These are phyloP conservation scores for Tricholoma flavovirens DNA, from an alignment of 768 basidiomycete genomes.

Conservation along the genomic window DNA sequence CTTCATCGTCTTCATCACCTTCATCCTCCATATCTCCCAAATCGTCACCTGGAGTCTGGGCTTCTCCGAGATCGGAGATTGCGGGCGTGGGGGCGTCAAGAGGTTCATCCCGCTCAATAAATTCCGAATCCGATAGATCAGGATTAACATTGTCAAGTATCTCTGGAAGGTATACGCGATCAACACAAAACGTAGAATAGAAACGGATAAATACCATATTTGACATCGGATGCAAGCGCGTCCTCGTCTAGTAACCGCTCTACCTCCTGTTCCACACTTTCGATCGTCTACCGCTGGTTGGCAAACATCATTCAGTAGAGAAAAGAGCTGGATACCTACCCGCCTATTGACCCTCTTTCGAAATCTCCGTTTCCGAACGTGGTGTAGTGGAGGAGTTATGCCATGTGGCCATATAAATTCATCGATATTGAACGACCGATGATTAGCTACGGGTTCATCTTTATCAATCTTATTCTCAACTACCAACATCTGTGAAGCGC, in stretches of 20 bases:
- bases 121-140: conserved; percentile 85
- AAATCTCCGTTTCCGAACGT: conserved; percentile 88
- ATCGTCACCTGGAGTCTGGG: conserved; percentile 53
- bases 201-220: conserved; percentile 53
- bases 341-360: conserved; percentile 82
- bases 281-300: conserved; percentile 61
- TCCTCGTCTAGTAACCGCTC: conserved; percentile 83
- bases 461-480: conserved; percentile 70
- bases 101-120: conserved; percentile 62
- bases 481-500: conserved; percentile 72
- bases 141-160: conserved; percentile 88
- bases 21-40: conserved; percentile 53
- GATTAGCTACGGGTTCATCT: conserved; percentile 57
- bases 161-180: conserved; percentile 35
- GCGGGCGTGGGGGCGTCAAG: conserved; percentile 71
- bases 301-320: not conserved
- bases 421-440: conserved; percentile 79
- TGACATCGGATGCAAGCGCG: conserved; percentile 64
- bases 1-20: conserved; percentile 51
- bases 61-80: conserved; percentile 61
- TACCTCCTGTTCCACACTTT: conserved; percentile 91
- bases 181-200: not conserved
- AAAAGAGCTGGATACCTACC: conserved; percentile 34
- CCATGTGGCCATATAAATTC: conserved; percentile 99
- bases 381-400: conserved; percentile 86